Base-by-base conservation (phyloP, 768 basidiomycete species). In the Phaffia tasmanica region DNA sequence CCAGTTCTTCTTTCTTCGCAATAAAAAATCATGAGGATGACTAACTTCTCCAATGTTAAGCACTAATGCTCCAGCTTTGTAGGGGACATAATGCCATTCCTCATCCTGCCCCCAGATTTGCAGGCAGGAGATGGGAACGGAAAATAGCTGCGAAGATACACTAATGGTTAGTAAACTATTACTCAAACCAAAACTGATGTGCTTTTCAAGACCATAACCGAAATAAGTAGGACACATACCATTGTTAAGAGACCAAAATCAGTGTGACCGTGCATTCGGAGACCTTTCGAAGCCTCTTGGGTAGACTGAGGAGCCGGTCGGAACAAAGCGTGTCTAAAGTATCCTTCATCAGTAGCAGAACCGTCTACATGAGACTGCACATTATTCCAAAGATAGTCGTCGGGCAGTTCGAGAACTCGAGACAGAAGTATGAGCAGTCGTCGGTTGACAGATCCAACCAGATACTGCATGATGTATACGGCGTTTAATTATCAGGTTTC, bases 21-120 rank as follows among this genome's bases (percentile, higher is more conserved):
- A 32, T 32, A 18, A 7, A 46, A 46, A 1, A 21, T 11, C 16
- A 9, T 2, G 27, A 3, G 57, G 30, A 58, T 35, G 46, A 21
- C 27, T 21, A 8, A 30, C 27, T 29, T 72, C 72, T 23, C 72
- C 72, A 27, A 72, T 58, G 61, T 72, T 72, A 64, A 70, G 60
- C 27, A 71, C 70, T 27, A 72, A 42, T 0, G 62, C 70, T 15
- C 71, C 72, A 16, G 64, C 63, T 14, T 64, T 67, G 65, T 72
- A 72, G 18, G 60, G 63, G 18, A 72, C 72, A 55, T 71, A 72
- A 30, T 70, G 57, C 72, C 72, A 72, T 49, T 70, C 54, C 18
- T 69, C 65, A 50, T 72, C 72, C 9, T 53, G n/a, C 9, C 67
- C 64, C 54, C 64, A 65, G 55, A 72, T 67, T 54, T 71, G 70